A percentile compares a stretch with the other conserved stretches of the same genome.
These are phyloP conservation scores for Zizania latifolia DNA, from an alignment of 176 grass and related monocot species.

Conservation along the genomic window DNA sequence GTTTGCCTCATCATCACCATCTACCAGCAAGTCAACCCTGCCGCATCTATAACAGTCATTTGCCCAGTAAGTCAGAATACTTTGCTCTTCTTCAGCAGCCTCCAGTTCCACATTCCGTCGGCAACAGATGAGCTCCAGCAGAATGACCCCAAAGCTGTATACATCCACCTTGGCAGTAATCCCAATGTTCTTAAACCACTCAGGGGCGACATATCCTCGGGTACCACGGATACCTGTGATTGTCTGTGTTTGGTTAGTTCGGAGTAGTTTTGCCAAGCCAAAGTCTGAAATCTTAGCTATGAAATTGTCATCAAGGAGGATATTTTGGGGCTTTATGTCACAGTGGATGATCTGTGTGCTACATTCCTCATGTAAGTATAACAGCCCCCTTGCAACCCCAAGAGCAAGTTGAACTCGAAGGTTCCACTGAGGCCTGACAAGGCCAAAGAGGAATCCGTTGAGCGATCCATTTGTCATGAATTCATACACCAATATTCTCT, in stretches of 20 bases:
- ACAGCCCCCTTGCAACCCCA: slow-evolving; percentile 33
- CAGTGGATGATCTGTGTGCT: slow-evolving; percentile 36
- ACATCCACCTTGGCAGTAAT: slow-evolving; percentile 39
- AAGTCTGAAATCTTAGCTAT: slow-evolving; percentile 36
- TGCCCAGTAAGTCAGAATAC: slow-evolving; percentile 37
- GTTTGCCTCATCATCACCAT: slow-evolving; percentile 19
- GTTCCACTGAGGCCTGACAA: slow-evolving; percentile 24
- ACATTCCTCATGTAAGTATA: slow-evolving; percentile 50
- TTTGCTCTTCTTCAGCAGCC: neutral
- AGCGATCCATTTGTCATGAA: slow-evolving; percentile 52
- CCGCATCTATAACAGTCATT: slow-evolving; percentile 34
- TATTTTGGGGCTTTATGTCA: slow-evolving; percentile 41
- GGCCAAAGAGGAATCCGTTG: slow-evolving; percentile 18
- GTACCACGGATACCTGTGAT: slow-evolving; percentile 28
- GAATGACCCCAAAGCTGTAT: slow-evolving; percentile 36
- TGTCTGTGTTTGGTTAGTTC: slow-evolving; percentile 24
- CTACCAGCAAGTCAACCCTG: slow-evolving; percentile 27
- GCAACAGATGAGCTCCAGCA: slow-evolving; percentile 39
- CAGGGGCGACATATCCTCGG: slow-evolving; percentile 32
- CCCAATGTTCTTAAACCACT: slow-evolving; percentile 19
- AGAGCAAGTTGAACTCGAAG: slow-evolving; percentile 21
- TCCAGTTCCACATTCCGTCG: slow-evolving; percentile 29
- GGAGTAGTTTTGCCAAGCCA: slow-evolving; percentile 42
- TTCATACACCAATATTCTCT: slow-evolving; percentile 49
- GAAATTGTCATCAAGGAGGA: slow-evolving; percentile 34